These are phyloP conservation scores for Peronospora destructor DNA, from an alignment of 352 stramenopile species.

Conservation along the genomic window DNA sequence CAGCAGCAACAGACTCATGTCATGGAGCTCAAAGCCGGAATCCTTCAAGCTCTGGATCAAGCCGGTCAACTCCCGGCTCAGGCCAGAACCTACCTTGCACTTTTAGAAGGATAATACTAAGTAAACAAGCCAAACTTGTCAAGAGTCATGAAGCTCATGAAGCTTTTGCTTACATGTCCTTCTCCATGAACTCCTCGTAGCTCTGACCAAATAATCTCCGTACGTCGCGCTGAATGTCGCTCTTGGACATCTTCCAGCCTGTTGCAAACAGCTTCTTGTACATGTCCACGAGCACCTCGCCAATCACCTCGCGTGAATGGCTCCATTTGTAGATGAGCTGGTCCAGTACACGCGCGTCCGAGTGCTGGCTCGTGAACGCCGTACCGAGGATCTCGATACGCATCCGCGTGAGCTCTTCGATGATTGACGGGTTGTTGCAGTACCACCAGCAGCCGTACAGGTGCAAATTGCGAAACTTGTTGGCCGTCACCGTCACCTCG, in stretches of 20 bases:
- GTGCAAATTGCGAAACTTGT: constrained; percentile 93
- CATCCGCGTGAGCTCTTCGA: constrained; percentile 83
- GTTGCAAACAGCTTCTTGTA: constrained; percentile 81
- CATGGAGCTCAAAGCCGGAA: constrained; percentile 18
- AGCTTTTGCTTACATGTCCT: constrained; percentile 31
- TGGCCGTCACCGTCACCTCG: constrained; percentile 88
- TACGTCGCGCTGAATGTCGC: constrained; percentile 77
- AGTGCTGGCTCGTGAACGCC: constrained; percentile 92
- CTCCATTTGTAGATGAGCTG: constrained; percentile 94
- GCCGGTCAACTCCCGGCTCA: constrained; percentile 5
- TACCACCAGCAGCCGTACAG: constrained; percentile 94
- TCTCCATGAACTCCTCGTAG: constrained; percentile 91
- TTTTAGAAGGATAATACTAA: constrained; percentile 18
- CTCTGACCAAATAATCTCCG: constrained; percentile 76
- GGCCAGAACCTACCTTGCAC: constrained; percentile 13
- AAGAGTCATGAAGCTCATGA: no score
- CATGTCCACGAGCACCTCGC: constrained; percentile 81
- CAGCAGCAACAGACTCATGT: constrained; percentile 17
- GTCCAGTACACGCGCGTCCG: constrained; percentile 89
- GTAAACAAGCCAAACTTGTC: no score
- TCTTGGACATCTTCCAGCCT: constrained; percentile 82
- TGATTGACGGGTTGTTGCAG: constrained; percentile 94
- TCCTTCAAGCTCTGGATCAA: constrained; percentile 20
- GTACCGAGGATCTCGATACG: constrained; percentile 91
- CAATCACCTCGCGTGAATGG: constrained; percentile 88